These are phyloP conservation scores for Iris macrosiphon DNA, from an alignment of 106 monocot genomes.

Conservation along the genomic window DNA sequence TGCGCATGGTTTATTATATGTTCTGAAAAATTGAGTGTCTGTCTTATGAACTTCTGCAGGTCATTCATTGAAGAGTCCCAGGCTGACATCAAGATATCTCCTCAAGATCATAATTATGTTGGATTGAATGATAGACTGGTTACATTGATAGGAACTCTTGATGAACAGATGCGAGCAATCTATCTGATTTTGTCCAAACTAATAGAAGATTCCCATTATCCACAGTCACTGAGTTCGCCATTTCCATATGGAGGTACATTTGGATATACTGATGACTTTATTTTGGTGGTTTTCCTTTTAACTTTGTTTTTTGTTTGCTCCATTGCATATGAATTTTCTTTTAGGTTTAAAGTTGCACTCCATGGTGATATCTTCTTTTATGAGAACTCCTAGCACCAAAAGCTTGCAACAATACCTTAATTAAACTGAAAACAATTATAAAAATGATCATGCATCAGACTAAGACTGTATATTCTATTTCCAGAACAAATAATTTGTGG, in stretches of 20 bases:
- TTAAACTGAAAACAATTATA: too few relatives aligned
- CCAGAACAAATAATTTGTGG: too few relatives aligned
- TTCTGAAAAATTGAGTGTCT: too few relatives aligned
- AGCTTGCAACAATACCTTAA: too few relatives aligned
- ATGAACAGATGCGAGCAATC: constrained; percentile 73
- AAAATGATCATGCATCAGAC: too few relatives aligned
- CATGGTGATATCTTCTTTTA: too few relatives aligned
- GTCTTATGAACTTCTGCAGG: constrained; percentile 27
- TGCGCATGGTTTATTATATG: too few relatives aligned
- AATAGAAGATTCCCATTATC: constrained; percentile 80
- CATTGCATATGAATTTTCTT: too few relatives aligned
- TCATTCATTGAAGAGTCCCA: constrained; percentile 87
- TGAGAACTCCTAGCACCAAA: too few relatives aligned
- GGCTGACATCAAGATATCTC: constrained; percentile 97
- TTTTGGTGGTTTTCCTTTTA: background rate
- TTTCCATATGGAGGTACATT: constrained; percentile 79
- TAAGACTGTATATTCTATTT: too few relatives aligned
- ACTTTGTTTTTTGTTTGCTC: background rate
- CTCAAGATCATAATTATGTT: constrained; percentile 72
- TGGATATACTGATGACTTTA: too few relatives aligned
- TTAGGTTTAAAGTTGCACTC: too few relatives aligned
- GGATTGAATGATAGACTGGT: constrained; percentile 88
- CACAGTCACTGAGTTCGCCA: constrained; percentile 61
- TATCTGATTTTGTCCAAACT: constrained; percentile 72
- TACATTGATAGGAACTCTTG: constrained; percentile 72